phyloP scores from a whole-genome alignment of 805 yeast species.

The Lipomyces starkeyi region DNA sequence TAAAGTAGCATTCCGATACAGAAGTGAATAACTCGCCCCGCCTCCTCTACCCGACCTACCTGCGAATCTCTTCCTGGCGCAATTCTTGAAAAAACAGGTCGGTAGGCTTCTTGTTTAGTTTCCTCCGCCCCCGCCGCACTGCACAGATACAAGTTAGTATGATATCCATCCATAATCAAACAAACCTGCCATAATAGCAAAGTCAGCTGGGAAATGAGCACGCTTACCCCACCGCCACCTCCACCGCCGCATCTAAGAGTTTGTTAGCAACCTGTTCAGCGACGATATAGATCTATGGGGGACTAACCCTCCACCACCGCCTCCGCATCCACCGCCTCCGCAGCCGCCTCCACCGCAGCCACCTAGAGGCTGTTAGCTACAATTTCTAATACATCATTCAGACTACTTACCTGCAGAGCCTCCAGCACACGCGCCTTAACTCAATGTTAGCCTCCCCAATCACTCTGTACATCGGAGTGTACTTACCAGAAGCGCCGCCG shows the following conservation, averaged over 20 bases:
- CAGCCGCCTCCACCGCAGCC: background rate
- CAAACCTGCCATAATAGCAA: background rate
- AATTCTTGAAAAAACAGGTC: background rate
- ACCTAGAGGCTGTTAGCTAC: background rate
- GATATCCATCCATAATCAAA: background rate
- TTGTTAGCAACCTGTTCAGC: background rate
- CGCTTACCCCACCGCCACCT: constrained; percentile 10
- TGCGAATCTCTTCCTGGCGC: background rate
- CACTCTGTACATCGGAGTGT: background rate
- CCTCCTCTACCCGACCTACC: no score
- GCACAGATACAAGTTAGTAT: constrained; percentile 3
- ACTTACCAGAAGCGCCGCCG: constrained; percentile 8
- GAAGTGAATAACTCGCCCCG: no score
- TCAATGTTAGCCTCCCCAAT: constrained; percentile 1
- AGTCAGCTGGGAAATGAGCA: constrained; percentile 2
- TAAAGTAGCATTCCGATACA: no score
- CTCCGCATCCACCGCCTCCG: constrained; percentile 8
- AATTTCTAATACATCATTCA: background rate
- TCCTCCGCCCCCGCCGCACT: constrained; percentile 6
- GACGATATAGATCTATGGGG: background rate
- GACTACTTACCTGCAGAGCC: constrained; percentile 7
- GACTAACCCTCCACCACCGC: constrained; percentile 7
- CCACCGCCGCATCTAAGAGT: constrained; percentile 9
- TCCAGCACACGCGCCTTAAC: constrained; percentile 7
- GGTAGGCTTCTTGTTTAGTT: background rate